A percentile compares a stretch with the other conserved stretches of the same genome.
Evolutionary conservation across 1,284 basidiomycete species (phyloP).

Genomic region (Fistulinella cinereoalba): DNA sequence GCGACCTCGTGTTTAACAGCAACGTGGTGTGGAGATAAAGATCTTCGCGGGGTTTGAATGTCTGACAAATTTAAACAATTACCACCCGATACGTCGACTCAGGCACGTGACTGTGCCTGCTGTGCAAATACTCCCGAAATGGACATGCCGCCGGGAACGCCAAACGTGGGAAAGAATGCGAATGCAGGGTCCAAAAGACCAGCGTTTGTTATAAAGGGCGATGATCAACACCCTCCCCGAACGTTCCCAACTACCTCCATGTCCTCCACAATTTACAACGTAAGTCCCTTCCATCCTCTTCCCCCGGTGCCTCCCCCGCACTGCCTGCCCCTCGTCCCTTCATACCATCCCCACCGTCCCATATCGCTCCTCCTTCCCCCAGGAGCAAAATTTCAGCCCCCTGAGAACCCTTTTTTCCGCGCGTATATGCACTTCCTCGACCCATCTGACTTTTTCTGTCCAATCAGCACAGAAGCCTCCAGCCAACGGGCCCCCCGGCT

Average conservation of each 20-base stretch:
- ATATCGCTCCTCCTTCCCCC: conserved; percentile 3
- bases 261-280: conserved; percentile 50
- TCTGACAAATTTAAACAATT: conserved; percentile 16
- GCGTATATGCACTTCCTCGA: background rate
- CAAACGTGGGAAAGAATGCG: conserved; percentile 36
- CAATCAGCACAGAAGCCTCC: conserved; percentile 62
- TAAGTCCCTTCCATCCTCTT: conserved; percentile 26
- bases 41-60: conserved; percentile 22
- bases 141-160: conserved; percentile 35
- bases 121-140: conserved; percentile 25
- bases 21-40: conserved; percentile 12
- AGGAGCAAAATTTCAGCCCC: conserved; percentile 29
- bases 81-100: conserved; percentile 15
- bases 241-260: conserved; percentile 39
- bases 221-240: conserved; percentile 38
- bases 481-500: conserved; percentile 50
- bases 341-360: background rate
- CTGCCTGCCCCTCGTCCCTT: background rate
- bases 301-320: background rate
- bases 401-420: conserved; percentile 1
- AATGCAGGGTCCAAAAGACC: conserved; percentile 33
- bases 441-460: conserved; percentile 18
- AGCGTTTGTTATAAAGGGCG: conserved; percentile 39
- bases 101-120: conserved; percentile 33
- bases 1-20: background rate